Evolutionary conservation across 805 yeast genomes (phyloP).

Genomic region (Tetrapisispora nanseiensis): DNA sequence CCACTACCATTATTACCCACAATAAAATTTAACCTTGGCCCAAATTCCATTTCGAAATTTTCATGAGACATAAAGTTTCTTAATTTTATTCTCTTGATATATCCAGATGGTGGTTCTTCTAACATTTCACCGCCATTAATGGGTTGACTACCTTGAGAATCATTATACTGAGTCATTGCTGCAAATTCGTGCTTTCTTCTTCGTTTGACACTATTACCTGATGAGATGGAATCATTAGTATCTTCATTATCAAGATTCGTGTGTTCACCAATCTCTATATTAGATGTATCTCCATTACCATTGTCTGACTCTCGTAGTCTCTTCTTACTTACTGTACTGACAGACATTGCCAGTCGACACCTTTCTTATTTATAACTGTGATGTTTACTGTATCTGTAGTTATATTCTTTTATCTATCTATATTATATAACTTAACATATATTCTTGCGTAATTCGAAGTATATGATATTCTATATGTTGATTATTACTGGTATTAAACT

Average conservation of each 20-base stretch:
- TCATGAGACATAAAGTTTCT: slow-evolving; percentile 87
- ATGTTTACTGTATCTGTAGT: too few relatives aligned
- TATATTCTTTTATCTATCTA: too few relatives aligned
- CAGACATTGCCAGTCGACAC: too few relatives aligned
- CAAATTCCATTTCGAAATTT: slow-evolving; percentile 62
- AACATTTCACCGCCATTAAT: background rate
- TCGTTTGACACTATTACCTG: too few relatives aligned
- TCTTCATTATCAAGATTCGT: slow-evolving; percentile 8
- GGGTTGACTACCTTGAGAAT: slow-evolving; percentile 1
- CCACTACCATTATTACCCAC: slow-evolving; percentile 91
- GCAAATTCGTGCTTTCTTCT: slow-evolving; percentile 19
- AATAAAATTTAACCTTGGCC: slow-evolving; percentile 75
- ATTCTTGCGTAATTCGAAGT: too few relatives aligned
- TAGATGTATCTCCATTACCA: background rate
- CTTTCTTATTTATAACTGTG: too few relatives aligned
- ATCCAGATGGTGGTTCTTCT: slow-evolving; percentile 41
- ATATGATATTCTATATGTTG: too few relatives aligned
- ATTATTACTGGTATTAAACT: background rate
- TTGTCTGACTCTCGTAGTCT: background rate
- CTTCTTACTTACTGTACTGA: background rate
- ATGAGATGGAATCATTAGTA: too few relatives aligned
- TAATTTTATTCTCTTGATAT: slow-evolving; percentile 51
- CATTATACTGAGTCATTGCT: slow-evolving; percentile 23
- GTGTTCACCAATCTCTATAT: background rate
- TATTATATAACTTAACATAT: too few relatives aligned